These are phyloP conservation scores for Apiotrichum montevideense DNA, from an alignment of 1,284 basidiomycete species.

Conservation along the genomic window DNA sequence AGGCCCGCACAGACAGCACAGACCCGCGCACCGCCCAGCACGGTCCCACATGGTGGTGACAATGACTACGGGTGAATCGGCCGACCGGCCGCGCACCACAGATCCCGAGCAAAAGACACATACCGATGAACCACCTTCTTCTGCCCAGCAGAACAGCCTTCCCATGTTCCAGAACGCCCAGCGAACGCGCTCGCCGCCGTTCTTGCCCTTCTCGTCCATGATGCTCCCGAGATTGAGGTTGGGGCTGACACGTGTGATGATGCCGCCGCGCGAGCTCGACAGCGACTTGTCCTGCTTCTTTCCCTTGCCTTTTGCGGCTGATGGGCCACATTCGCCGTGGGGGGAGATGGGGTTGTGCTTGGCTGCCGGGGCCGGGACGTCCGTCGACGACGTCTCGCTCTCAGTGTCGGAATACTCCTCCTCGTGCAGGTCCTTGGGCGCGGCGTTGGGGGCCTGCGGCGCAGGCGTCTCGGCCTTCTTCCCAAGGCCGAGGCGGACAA, in stretches of 20 bases:
- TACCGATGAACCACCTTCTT: constrained; percentile 53
- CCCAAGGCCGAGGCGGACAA: constrained; percentile 18
- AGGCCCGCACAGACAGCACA: no score
- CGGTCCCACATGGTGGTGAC: no score
- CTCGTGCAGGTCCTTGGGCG: constrained; percentile 11
- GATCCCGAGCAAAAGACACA: not conserved
- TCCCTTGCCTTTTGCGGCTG: constrained; percentile 5
- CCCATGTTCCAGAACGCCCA: constrained; percentile 78
- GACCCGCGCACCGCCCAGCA: not conserved
- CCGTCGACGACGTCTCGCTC: constrained; percentile 5
- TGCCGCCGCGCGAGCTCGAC: constrained; percentile 10
- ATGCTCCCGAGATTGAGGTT: constrained; percentile 58
- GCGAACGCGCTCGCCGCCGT: constrained; percentile 61
- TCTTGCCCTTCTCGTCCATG: constrained; percentile 60
- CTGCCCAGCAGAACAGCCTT: constrained; percentile 75
- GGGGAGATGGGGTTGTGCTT: constrained; percentile 4
- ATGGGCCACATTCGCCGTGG: not conserved
- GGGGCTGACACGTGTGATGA: constrained; percentile 20
- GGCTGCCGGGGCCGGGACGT: not conserved
- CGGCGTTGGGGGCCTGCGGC: not conserved
- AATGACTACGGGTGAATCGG: no score
- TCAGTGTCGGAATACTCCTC: constrained; percentile 16
- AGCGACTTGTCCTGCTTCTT: constrained; percentile 13
- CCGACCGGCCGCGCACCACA: no score
- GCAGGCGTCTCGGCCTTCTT: constrained; percentile 9